Evolutionary conservation across 768 basidiomycete species (phyloP), one percentile per base, ranked within the genome.

Genomic region (Leccinum arenicola): DNA sequence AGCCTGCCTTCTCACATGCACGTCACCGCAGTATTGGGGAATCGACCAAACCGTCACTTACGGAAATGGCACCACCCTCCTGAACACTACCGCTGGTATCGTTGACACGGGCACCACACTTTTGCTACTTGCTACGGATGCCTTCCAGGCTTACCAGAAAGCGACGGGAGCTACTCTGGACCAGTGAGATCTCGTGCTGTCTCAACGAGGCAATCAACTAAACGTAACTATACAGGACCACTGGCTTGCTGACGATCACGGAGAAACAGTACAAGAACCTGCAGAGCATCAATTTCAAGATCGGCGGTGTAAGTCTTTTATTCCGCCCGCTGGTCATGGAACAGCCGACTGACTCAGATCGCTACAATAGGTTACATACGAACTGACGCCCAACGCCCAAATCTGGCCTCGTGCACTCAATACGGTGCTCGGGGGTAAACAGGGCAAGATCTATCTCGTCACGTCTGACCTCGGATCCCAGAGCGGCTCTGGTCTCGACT

Each of bases 331-430:
- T 21, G 21, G 38, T 23, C 40, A 40, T 40, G n/a, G 51, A 27
- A 14, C 48, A 49, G 23, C 23, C 40, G 52, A 29, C 19, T 19
- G 51, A 58, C 10, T 35, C 23, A 60, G 27, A 45, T 55, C 6
- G 17, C 35, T 38, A 38, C 7, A 50, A 48, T 60, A 84, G 80
- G 72, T 72, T 15, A 79, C 78, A 9, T 86, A 78, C 63, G 82
- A 83, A 69, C 63, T 89, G 56, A 84, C 82, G 2, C 68, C 83
- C 17, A 85, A 87, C 64, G 86, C 84, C 6, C 87, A 90, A 76
- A 83, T 86, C 61, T 89, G 86, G 85, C 87, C 86, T 1, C 82
- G 84, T 50, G 66, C 75, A 4, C 74, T 84, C 60, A 88, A 89
- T 74, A 69, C 74, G 15, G 71, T 73, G 35, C 78, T 90, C 15